Conservation (phyloP, 2,329 filamentous ascomycete species). For the Neopestalotiopsis clavispora region DNA sequence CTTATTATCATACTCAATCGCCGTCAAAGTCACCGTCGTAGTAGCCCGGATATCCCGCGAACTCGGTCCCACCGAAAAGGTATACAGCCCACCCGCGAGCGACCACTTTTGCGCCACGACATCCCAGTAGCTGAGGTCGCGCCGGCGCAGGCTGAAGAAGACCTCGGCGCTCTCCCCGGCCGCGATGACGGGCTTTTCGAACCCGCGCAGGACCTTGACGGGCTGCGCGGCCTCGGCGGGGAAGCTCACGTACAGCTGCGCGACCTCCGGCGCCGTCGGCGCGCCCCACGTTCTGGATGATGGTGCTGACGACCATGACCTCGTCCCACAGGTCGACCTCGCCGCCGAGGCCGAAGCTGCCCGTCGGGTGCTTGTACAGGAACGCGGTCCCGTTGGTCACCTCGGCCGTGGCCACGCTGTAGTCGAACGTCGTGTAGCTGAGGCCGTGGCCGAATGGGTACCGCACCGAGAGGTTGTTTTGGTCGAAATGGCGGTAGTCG, state of each 20-base stretch:
- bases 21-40: not conserved
- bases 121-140: conserved; percentile 72
- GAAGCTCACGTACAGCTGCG: conserved; percentile 61
- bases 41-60: conserved; percentile 7
- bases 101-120: conserved; percentile 63
- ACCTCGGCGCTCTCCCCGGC: conserved; percentile 52
- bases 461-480: conserved; percentile 51
- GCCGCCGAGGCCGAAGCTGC: conserved; percentile 53
- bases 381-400: conserved; percentile 32
- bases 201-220: conserved; percentile 63
- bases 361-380: conserved; percentile 47
- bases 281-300: conserved; percentile 57
- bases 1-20: not conserved
- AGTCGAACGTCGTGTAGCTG: conserved; percentile 51
- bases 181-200: conserved; percentile 60
- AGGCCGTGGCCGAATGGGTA: conserved; percentile 62
- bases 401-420: conserved; percentile 13
- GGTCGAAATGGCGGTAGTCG: conserved; percentile 61
- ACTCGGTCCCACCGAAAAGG: conserved; percentile 3
- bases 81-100: conserved; percentile 41
- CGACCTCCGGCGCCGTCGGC: conserved; percentile 58
- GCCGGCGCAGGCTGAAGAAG: conserved; percentile 58
- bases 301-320: conserved; percentile 52
- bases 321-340: conserved; percentile 61
- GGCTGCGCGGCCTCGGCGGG: conserved; percentile 44